These are phyloP conservation scores for Ramichloridium luteum DNA, from an alignment of 2,329 filamentous ascomycete genomes.

Conservation along the genomic window DNA sequence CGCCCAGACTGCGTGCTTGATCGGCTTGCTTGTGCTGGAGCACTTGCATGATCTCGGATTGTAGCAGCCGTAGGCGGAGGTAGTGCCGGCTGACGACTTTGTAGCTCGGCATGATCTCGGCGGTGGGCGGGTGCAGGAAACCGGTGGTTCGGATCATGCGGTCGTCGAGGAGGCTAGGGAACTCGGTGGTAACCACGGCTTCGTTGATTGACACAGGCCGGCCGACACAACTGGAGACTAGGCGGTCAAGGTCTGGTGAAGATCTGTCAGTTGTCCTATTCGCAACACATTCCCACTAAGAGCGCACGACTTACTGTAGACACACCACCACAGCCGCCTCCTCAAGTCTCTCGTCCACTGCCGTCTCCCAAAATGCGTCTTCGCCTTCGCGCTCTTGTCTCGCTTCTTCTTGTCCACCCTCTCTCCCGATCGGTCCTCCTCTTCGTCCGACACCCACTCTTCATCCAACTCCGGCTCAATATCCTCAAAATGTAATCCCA, in stretches of 20 bases:
- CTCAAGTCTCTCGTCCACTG: constrained; percentile 80
- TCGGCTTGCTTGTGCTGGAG: constrained; percentile 85
- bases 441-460: constrained; percentile 31
- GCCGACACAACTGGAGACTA: constrained; percentile 88
- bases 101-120: constrained; percentile 54
- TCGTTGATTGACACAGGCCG: constrained; percentile 92
- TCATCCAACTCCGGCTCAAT: constrained; percentile 47
- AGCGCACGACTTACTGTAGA: constrained; percentile 52
- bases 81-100: constrained; percentile 89
- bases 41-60: constrained; percentile 91
- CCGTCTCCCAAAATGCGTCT: constrained; percentile 56
- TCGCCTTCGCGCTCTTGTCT: no score
- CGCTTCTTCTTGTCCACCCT: no score
- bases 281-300: neutral
- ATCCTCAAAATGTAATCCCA: constrained; percentile 88
- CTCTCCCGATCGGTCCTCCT: no score
- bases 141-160: constrained; percentile 72
- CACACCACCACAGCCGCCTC: constrained; percentile 89
- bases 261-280: no score
- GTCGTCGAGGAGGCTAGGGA: constrained; percentile 81
- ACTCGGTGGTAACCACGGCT: constrained; percentile 89
- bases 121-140: constrained; percentile 49
- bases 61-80: constrained; percentile 72
- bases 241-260: constrained; percentile 51
- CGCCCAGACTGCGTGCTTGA: constrained; percentile 54